Conservation (phyloP, 768 basidiomycete species). For the Rhizopogon vesiculosus region DNA sequence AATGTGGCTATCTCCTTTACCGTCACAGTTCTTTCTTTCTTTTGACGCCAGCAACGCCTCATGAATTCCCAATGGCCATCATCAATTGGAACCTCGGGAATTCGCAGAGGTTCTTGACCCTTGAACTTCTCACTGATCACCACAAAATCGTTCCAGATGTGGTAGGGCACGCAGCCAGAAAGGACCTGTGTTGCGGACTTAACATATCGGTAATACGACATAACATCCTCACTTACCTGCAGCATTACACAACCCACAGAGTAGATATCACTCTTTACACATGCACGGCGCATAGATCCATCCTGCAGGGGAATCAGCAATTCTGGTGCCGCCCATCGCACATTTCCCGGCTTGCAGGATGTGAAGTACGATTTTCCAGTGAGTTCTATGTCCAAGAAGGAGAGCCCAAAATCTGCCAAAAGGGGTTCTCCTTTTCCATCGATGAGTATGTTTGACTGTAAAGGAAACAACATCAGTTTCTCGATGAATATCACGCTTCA, state of each 20-base stretch:
- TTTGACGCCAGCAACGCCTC: conserved; percentile 1
- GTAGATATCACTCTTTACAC: conserved; percentile 11
- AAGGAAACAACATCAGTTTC: background rate
- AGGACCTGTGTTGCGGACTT: background rate
- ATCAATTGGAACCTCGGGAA: background rate
- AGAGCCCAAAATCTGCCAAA: conserved; percentile 38
- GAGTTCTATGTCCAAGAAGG: conserved; percentile 33
- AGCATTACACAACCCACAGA: conserved; percentile 19
- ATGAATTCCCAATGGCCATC: conserved; percentile 4
- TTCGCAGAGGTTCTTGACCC: background rate
- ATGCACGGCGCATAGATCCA: background rate
- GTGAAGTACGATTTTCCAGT: conserved; percentile 18
- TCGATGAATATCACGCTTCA: background rate
- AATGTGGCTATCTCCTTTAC: background rate
- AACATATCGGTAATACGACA: background rate
- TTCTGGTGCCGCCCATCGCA: conserved; percentile 15
- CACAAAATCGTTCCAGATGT: background rate
- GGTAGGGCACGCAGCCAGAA: conserved; percentile 6
- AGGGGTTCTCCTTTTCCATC: background rate
- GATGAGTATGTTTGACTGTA: conserved; percentile 9
- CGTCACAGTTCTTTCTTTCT: background rate
- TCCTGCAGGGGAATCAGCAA: conserved; percentile 1
- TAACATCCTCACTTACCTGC: conserved; percentile 6
- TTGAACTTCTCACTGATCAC: background rate
- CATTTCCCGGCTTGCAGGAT: conserved; percentile 5